A percentile compares a stretch with the other conserved stretches of the same genome.
Conservation (phyloP, 192 early-diverging fungal species). For the Pilobolus umbonatus region DNA sequence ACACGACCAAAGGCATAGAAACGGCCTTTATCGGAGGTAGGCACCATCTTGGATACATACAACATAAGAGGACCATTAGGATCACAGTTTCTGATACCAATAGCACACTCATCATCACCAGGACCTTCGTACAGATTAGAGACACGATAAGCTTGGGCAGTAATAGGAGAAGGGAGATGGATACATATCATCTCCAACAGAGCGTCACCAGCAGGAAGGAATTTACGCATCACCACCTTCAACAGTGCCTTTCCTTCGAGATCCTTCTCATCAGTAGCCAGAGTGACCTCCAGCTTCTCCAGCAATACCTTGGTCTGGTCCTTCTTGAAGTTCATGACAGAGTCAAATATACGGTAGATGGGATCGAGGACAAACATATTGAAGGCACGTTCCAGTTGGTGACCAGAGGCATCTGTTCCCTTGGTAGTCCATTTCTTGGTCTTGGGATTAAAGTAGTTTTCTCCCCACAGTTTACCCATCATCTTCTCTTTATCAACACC, state of each 20-base stretch:
- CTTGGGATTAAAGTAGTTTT: slow-evolving; percentile 97
- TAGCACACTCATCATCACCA: slow-evolving; percentile 88
- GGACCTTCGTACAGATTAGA: slow-evolving; percentile 96
- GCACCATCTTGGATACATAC: slow-evolving; percentile 99
- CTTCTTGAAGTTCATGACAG: slow-evolving; percentile 96
- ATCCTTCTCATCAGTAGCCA: slow-evolving; percentile 86
- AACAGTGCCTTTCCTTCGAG: slow-evolving; percentile 88
- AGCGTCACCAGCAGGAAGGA: slow-evolving; percentile 96
- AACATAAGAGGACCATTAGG: slow-evolving; percentile 95
- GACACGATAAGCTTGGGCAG: slow-evolving; percentile 88
- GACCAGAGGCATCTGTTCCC: slow-evolving; percentile 67
- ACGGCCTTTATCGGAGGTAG: slow-evolving; percentile 99
- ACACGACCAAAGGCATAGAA: slow-evolving; percentile 99
- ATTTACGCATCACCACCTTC: slow-evolving; percentile 96
- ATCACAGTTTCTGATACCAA: slow-evolving; percentile 83
- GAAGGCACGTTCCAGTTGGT: slow-evolving; percentile 91
- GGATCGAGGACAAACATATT: slow-evolving; percentile 96
- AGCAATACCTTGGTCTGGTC: slow-evolving; percentile 73
- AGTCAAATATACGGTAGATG: slow-evolving; percentile 95
- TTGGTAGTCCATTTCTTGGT: slow-evolving; percentile 97
- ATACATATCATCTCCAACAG: slow-evolving; percentile 99
- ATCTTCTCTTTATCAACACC: slow-evolving; percentile 93
- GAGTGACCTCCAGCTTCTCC: slow-evolving; percentile 77
- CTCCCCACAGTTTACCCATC: slow-evolving; percentile 95
- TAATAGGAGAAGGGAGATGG: slow-evolving; percentile 92